Conservation (phyloP, 306 rosid genomes). For the Datisca glomerata region DNA sequence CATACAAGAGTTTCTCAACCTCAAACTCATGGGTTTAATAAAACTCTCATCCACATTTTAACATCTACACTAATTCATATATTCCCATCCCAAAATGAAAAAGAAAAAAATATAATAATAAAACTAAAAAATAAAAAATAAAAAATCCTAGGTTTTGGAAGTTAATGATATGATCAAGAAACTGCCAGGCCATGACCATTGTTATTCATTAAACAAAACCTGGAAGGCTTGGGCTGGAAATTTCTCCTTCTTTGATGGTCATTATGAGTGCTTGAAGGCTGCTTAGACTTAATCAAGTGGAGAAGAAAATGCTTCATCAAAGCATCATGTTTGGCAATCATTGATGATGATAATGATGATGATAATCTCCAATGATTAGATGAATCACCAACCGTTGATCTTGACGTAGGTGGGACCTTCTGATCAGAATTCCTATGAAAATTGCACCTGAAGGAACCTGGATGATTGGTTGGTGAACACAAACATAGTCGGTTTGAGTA, state of each 20-base stretch:
- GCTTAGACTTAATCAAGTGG: constrained; percentile 12
- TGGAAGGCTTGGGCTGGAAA: constrained; percentile 20
- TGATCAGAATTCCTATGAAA: constrained; percentile 8
- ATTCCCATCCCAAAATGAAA: too few species aligned
- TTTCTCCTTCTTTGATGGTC: constrained; percentile 14
- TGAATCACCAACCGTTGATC: too few species aligned
- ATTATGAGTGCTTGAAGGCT: constrained; percentile 8
- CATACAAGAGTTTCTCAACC: too few species aligned
- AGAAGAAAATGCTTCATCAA: constrained; percentile 13
- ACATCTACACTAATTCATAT: too few species aligned
- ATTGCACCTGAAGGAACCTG: constrained; percentile 19
- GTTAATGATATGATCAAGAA: too few species aligned
- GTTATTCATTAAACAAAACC: constrained; percentile 14
- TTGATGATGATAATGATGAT: too few species aligned
- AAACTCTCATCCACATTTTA: too few species aligned
- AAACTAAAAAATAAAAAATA: not conserved
- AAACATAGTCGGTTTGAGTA: not conserved
- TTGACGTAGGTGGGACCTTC: not conserved
- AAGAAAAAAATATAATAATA: not conserved
- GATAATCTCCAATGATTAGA: too few species aligned
- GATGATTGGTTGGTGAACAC: constrained; percentile 13
- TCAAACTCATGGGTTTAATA: too few species aligned
- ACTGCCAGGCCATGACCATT: constrained; percentile 4
- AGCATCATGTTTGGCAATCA: constrained; percentile 3
- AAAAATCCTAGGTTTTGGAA: too few species aligned